A percentile compares a stretch with the other conserved stretches of the same genome.
These are phyloP conservation scores for Begonia loranthoides DNA, from an alignment of 306 rosid species.

Conservation along the genomic window DNA sequence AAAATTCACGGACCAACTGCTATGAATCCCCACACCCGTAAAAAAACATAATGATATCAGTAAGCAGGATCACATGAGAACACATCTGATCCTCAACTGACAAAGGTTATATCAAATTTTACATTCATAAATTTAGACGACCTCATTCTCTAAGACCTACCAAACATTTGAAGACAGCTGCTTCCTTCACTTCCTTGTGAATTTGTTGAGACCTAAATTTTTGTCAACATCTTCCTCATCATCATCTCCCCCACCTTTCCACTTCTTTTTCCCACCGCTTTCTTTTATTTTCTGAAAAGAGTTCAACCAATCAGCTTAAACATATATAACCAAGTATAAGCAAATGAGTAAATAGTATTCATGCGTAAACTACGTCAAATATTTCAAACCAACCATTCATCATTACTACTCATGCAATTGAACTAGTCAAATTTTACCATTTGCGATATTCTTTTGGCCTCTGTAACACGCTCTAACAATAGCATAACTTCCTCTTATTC, in stretches of 20 bases:
- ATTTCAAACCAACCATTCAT: no score
- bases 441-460: constrained; percentile 58
- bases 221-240: constrained; percentile 44
- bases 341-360: no score
- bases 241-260: constrained; percentile 21
- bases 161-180: no score
- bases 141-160: constrained; percentile 38
- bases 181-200: constrained; percentile 21
- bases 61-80: no score
- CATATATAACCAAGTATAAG: background rate
- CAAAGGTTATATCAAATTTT: no score
- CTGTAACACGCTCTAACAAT: constrained; percentile 49
- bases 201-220: constrained; percentile 31
- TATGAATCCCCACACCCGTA: no score
- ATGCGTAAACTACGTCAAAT: no score
- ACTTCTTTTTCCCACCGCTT: constrained; percentile 32
- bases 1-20: no score
- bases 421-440: constrained; percentile 24
- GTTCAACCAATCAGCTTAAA: background rate
- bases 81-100: no score
- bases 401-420: no score
- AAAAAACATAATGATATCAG: no score
- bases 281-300: constrained; percentile 52
- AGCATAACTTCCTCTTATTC: constrained; percentile 56
- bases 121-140: constrained; percentile 38